Conservation (phyloP, 768 basidiomycete genomes). For the Naematelia aurantialba region DNA sequence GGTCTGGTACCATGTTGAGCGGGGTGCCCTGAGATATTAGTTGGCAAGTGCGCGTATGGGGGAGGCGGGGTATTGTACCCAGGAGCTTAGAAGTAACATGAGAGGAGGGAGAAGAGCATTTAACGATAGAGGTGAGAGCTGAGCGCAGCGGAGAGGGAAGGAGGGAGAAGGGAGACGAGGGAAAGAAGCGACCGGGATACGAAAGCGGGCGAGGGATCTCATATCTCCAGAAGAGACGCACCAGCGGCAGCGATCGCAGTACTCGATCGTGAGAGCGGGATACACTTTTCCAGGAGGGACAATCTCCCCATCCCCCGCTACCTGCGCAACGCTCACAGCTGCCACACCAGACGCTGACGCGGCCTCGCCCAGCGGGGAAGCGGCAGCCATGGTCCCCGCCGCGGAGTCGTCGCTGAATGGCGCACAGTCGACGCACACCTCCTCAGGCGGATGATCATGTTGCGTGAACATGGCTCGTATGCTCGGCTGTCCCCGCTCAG, state of each 20-base stretch:
- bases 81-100: conserved; percentile 1
- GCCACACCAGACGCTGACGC: conserved; percentile 7
- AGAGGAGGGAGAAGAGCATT: neutral
- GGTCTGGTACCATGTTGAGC: conserved; percentile 90
- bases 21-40: conserved; percentile 80
- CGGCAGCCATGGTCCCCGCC: neutral
- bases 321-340: neutral
- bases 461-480: neutral
- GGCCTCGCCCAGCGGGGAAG: neutral
- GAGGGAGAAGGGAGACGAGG: neutral
- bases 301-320: conserved; percentile 12
- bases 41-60: no score
- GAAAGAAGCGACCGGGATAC: neutral
- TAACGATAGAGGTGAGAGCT: neutral
- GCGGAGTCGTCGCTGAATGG: neutral
- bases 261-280: conserved; percentile 77
- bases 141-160: neutral
- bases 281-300: conserved; percentile 31
- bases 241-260: conserved; percentile 90
- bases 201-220: neutral
- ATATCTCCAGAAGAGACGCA: conserved; percentile 47
- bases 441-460: conserved; percentile 1
- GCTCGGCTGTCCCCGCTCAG: neutral
- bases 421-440: conserved; percentile 6
- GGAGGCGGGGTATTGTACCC: no score